Evolutionary conservation across 129 eudicot species (phyloP).

Genomic region (sunflower (Helianthus annuus)): DNA sequence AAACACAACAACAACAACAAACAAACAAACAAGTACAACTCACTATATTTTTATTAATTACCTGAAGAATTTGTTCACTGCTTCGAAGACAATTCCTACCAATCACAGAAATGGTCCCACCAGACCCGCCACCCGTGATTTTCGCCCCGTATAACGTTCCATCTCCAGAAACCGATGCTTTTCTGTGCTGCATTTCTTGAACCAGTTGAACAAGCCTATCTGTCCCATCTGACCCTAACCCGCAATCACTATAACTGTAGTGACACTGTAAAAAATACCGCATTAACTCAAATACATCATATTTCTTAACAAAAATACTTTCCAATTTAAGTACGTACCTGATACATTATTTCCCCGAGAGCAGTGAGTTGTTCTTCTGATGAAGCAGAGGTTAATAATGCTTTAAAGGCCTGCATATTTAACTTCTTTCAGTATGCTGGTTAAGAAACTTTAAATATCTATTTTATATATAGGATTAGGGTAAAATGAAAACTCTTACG

Average conservation of each 20-base stretch:
- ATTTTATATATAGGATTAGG: not conserved
- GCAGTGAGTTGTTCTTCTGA: slow-evolving; percentile 83
- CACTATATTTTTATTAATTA: slow-evolving; percentile 11
- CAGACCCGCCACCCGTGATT: slow-evolving; percentile 96
- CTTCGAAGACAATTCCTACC: slow-evolving; percentile 71
- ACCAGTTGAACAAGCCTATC: slow-evolving; percentile 87
- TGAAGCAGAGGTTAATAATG: slow-evolving; percentile 73
- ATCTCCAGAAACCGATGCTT: slow-evolving; percentile 55
- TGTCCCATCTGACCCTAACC: slow-evolving; percentile 97
- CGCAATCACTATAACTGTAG: slow-evolving; percentile 94
- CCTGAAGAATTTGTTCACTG: slow-evolving; percentile 88
- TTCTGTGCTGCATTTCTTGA: slow-evolving; percentile 88
- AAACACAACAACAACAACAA: too few species aligned
- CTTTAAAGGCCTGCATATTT: slow-evolving; percentile 80
- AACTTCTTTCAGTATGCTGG: not conserved
- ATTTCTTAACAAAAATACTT: not conserved
- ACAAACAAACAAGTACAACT: too few species aligned
- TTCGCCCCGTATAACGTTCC: slow-evolving; percentile 90
- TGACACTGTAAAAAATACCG: slow-evolving; percentile 66
- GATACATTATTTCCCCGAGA: slow-evolving; percentile 90
- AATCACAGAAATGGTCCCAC: slow-evolving; percentile 85
- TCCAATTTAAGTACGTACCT: slow-evolving; percentile 46
- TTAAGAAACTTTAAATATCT: not conserved
- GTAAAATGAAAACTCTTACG: too few species aligned
- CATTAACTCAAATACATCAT: not conserved